Conservation (phyloP, 2,329 filamentous ascomycete genomes). For the Cadophora sp. region DNA sequence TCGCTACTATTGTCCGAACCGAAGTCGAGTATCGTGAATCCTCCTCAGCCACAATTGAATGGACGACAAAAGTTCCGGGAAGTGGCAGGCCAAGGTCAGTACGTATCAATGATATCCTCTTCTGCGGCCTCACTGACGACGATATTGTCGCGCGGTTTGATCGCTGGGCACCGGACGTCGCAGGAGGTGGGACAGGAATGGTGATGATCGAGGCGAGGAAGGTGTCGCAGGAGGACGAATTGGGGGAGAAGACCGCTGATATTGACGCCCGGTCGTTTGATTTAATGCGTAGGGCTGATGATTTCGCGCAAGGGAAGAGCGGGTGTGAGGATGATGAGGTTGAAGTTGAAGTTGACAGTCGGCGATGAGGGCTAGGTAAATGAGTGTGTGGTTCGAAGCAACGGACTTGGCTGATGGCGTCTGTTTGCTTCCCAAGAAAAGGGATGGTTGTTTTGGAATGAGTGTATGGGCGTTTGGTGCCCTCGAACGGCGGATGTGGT, state of each 20-base stretch:
- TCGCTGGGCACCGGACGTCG: constrained; percentile 23
- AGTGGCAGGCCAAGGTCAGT: not conserved
- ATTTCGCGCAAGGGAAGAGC: not conserved
- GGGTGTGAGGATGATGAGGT: not conserved
- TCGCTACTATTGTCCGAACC: not conserved
- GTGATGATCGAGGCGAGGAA: constrained; percentile 14
- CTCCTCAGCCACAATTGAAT: constrained; percentile 17
- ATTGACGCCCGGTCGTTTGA: constrained; percentile 14
- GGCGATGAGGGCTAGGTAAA: not conserved
- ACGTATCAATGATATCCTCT: constrained; percentile 9
- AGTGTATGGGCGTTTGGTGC: constrained; percentile 16
- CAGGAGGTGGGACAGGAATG: constrained; percentile 3
- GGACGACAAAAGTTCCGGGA: not conserved
- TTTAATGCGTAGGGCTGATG: constrained; percentile 11
- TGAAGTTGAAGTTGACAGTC: not conserved
- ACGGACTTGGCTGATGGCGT: constrained; percentile 9
- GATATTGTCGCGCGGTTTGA: constrained; percentile 32
- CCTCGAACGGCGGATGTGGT: not conserved
- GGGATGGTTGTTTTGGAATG: constrained; percentile 14
- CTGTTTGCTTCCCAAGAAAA: constrained; percentile 13
- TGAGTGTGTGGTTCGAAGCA: constrained; percentile 9
- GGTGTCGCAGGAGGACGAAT: constrained; percentile 30
- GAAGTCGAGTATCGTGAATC: constrained; percentile 5
- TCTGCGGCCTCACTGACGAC: constrained; percentile 14
- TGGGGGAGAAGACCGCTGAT: constrained; percentile 16